Base-by-base conservation (phyloP, 2,329 filamentous ascomycete species). In the Epichloe hybrida region DNA sequence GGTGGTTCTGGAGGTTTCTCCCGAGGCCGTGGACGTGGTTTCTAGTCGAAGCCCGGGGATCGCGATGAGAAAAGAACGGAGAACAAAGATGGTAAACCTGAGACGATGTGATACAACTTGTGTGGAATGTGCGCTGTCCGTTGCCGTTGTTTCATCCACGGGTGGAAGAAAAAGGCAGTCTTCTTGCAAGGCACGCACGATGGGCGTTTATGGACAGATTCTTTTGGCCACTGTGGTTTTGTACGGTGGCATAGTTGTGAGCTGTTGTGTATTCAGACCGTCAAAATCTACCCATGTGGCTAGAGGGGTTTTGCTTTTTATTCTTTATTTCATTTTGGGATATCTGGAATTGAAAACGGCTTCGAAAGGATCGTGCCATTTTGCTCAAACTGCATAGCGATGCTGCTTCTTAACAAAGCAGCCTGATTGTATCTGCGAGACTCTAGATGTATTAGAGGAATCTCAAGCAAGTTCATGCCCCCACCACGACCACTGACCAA, bases 1-100 rank as follows among this genome's bases (percentile, higher is more conserved):
- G 50, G 50, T 5, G 66, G 47, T 5, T 49, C 47, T 67, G 63
- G 68, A 39, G 65, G 70, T 49, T 67, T 75, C n/a, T 73, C 74
- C 23, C 66, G 67, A 42, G 56, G 66, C 46, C 58, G 69, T 50
- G 52, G 58, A 20, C 63, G 66, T 43, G 64, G 65, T 35, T 65
- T 64, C 56, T 64, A 62, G 35, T 52, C 58, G 41, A 56, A 58
- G 11, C 56, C 57, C 12, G 54, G 56, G 13, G 31, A 12, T 39
- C 23, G 20, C 20, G 56, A 60, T 13, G 65, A 64, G 35, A 23
- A 41, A 45, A 27, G 13, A 23, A 42, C 4, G 5, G 17, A 13
- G 21, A 35, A 49, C 21, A 17, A 49, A 42, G 5, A 31, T 27
- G 27, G 37, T 39, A 39, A 12, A 13, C 9, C 21, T 12, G 35